Percentiles rank a stretch among this genome's conserved stretches.
Conservation (phyloP, 164 flowering plant genomes). For the Brasenia schreberi region DNA sequence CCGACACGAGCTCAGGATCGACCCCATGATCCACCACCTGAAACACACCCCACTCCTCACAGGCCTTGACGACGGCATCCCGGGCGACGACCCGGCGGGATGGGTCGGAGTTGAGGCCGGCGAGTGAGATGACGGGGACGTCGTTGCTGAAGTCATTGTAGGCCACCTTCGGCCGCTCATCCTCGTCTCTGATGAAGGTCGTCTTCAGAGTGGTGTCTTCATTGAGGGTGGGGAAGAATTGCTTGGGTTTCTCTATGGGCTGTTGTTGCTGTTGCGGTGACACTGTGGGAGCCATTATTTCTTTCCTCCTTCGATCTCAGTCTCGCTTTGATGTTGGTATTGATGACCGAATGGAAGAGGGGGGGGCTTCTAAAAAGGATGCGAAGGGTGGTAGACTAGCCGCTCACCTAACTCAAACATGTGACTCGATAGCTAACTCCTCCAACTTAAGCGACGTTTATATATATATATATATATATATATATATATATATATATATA, state of each 20-base stretch:
- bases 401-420: background rate
- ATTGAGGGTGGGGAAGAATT: slow-evolving; percentile 4
- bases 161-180: slow-evolving; percentile 78
- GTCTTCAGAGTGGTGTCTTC: slow-evolving; percentile 34
- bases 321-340: background rate
- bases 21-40: slow-evolving; percentile 80
- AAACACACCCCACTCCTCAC: slow-evolving; percentile 84
- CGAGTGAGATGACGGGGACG: slow-evolving; percentile 64
- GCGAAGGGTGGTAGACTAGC: background rate
- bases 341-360: background rate
- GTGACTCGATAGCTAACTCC: background rate
- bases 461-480: too few species aligned
- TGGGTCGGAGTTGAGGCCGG: slow-evolving; percentile 42
- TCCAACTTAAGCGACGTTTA: too few species aligned
- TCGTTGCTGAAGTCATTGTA: slow-evolving; percentile 62
- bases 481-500: too few species aligned
- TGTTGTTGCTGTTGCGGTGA: slow-evolving; percentile 1
- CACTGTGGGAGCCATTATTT: background rate
- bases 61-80: slow-evolving; percentile 52
- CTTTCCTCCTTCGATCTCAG: background rate
- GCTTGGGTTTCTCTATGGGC: background rate
- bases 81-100: slow-evolving; percentile 40
- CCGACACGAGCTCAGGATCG: slow-evolving; percentile 32
- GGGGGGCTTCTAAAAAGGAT: background rate
- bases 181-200: slow-evolving; percentile 66